phyloP scores from a whole-genome alignment of 768 basidiomycete genomes.

The Suillus lakei region DNA sequence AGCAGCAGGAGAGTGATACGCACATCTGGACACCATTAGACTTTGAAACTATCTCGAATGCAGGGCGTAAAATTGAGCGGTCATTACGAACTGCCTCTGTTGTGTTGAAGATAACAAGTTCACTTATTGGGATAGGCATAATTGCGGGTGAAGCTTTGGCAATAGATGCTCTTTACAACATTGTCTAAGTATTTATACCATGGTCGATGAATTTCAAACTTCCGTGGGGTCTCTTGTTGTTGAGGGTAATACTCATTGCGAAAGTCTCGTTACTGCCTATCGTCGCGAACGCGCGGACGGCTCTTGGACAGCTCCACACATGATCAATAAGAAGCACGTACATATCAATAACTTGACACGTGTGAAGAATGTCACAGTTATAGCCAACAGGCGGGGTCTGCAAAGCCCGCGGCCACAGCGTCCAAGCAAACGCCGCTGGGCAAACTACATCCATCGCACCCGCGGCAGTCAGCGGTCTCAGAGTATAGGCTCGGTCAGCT shows the following conservation, averaged over 20 bases:
- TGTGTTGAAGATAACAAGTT: slow-evolving; percentile 25
- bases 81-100: slow-evolving; percentile 14
- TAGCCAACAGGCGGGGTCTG: background rate
- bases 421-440: background rate
- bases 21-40: slow-evolving; percentile 17
- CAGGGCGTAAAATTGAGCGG: slow-evolving; percentile 5
- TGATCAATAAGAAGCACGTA: no score
- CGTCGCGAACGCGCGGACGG: no score
- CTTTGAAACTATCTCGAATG: slow-evolving; percentile 16
- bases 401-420: background rate
- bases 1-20: slow-evolving; percentile 9
- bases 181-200: background rate
- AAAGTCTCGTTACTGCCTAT: background rate
- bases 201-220: background rate
- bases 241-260: background rate
- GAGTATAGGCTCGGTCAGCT: background rate
- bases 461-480: background rate
- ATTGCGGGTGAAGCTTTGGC: background rate
- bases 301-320: no score
- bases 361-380: background rate
- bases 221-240: background rate
- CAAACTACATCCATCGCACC: background rate
- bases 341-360: background rate
- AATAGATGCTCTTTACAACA: background rate
- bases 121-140: slow-evolving; percentile 26